Evolutionary conservation across 1,284 basidiomycete species (phyloP).

Genomic region (Abortiporus biennis): DNA sequence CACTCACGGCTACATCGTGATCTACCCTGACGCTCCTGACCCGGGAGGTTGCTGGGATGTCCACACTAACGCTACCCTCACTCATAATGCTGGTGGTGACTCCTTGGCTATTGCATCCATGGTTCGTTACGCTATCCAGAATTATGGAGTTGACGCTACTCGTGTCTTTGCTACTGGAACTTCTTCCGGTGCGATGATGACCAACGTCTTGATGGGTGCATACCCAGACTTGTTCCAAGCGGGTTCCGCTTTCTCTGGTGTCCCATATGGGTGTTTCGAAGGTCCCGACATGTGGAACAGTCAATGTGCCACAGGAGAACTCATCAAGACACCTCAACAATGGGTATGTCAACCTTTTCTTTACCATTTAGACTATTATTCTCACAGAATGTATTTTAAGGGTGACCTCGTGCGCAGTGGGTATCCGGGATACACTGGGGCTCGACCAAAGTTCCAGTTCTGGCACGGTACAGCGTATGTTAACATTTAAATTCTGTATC

Average conservation of each 20-base stretch:
- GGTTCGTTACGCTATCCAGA: conserved; percentile 42
- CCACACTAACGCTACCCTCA: conserved; percentile 41
- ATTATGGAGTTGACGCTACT: conserved; percentile 37
- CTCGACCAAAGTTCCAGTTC: conserved; percentile 44
- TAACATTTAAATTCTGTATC: too few species aligned
- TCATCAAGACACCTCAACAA: conserved; percentile 39
- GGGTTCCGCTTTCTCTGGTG: conserved; percentile 45
- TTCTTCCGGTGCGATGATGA: conserved; percentile 59
- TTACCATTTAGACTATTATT: neutral
- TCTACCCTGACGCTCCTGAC: conserved; percentile 40
- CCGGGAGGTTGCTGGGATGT: conserved; percentile 49
- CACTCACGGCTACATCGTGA: conserved; percentile 38
- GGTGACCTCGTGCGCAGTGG: conserved; percentile 36
- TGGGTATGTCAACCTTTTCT: conserved; percentile 32
- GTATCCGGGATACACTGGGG: conserved; percentile 47
- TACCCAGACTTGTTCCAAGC: conserved; percentile 52
- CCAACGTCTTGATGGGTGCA: conserved; percentile 45
- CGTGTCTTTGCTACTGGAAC: conserved; percentile 45
- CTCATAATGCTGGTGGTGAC: conserved; percentile 48
- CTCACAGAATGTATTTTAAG: conserved; percentile 21
- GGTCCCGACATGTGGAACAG: conserved; percentile 42
- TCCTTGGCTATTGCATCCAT: conserved; percentile 45
- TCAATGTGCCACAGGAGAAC: conserved; percentile 36
- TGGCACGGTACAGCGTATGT: conserved; percentile 50
- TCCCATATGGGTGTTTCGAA: conserved; percentile 49